Conservation (phyloP, 768 basidiomycete genomes). For the Termitomyces heimii region DNA sequence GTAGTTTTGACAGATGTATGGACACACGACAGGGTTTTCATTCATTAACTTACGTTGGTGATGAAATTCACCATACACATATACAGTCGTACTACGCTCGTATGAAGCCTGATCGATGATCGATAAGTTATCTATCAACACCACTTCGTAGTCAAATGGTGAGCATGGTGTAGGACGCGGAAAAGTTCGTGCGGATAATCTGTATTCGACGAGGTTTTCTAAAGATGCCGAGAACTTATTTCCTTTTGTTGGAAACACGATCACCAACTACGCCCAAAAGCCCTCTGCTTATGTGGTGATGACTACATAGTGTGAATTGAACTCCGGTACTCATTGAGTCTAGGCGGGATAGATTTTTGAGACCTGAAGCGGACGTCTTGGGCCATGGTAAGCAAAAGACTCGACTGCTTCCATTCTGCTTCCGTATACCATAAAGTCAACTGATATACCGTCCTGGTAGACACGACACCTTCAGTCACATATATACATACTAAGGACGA, state of each 20-base stretch:
- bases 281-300: background rate
- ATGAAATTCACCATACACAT: background rate
- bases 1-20: background rate
- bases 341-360: background rate
- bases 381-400: background rate
- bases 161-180: background rate
- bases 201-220: background rate
- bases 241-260: background rate
- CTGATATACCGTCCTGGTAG: background rate
- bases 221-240: background rate
- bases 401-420: background rate
- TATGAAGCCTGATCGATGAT: background rate
- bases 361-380: background rate
- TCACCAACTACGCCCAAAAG: background rate
- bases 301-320: background rate
- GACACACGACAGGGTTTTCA: background rate
- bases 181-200: background rate
- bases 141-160: background rate
- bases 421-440: too few relatives aligned
- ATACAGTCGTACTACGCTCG: background rate
- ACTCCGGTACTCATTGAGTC: background rate
- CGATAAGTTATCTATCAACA: background rate
- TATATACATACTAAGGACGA: background rate
- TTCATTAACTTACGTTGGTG: background rate
- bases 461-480: background rate